Evolutionary conservation across 805 yeast genomes (phyloP), one percentile per base, ranked within the genome.

Genomic region (Nakazawaea ishiwadae): DNA sequence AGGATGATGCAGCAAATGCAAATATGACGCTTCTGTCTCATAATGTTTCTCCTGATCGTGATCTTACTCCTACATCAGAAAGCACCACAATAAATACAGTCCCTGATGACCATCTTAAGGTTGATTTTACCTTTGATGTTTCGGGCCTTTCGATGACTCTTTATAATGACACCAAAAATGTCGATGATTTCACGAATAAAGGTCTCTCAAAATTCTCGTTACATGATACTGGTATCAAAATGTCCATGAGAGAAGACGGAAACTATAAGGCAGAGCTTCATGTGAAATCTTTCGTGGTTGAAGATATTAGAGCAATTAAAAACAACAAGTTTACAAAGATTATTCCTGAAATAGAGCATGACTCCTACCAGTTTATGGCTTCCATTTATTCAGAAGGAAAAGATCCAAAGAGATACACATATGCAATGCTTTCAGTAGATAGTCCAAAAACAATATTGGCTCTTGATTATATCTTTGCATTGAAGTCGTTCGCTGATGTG

Each of bases 381-480:
- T 66, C 68, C 15, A 66, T 75, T 0, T 51, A 62, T 0, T 67
- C 80, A 0, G 69, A 62, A 38, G 76, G 73, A 2, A 54, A 58
- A 3, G 60, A 55, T 2, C 58, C 50, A 15, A 57, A 51, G 33
- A 68, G 71, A 39, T 60, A 69, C 28, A 67, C 76, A 4, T 72
- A 76, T 16, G 55, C 75, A 3, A 71, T 80, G 53, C 54, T 84
- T 4, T 77, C 88, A 0, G 72, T 91, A 9, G 95, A 87, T 45
- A 84, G 82, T 47, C 97, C 97, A 0, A 76, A 75, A 44, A 73
- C 84, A 9, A 79, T 93, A 37, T 58, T 93, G 21, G 96, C 97
- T 0, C 64, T 93, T 50, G 98, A 90, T 55, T 90, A 87, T 58
- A 54, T 91, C 27, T 76, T 90, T 59, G 86, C 93, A 2, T 53